Base-by-base conservation (phyloP, 1,139 yeast species). In the Yamadazyma jaroonii region DNA sequence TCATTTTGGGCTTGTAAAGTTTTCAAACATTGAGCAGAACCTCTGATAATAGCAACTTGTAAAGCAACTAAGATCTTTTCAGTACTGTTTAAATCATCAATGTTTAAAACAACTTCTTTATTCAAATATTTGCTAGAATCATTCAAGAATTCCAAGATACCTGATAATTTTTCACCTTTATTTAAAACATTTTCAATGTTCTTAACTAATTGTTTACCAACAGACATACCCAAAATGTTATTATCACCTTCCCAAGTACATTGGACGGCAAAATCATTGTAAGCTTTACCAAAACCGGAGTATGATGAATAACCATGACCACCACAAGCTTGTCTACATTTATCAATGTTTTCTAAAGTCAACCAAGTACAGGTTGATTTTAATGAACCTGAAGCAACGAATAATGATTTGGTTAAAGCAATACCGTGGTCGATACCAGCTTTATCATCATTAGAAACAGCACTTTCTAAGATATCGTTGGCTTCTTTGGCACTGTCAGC, bases 161-260 rank as follows among this genome's bases (percentile, higher is more conserved):
- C 74, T 43, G 52, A 56, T 36, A 64, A 64, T 40, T 55, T 51
- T 40, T 46, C 49, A 52, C 64, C 65, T 14, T 60, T 59, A 33
- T 65, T 53, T 36, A 66, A 63, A 27, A 55, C 59, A 25, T 53
- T 49, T 30, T 55, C 49, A 38, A 77, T 73, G 37, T 64, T 60
- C 55, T 66, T 67, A 38, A 71, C 63, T 46, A 71, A 52, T 45
- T 73, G 72, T 57, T 67, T 71, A 53, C 76, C 75, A 46, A 65
- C 66, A 31, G 70, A 64, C 58, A 69, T 58, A 43, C 66, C 74
- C 56, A 71, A 65, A 37, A 71, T 72, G 40, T 67, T 70, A 59
- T 71, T 71, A 56, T 71, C 77, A 60, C 77, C 77, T 60, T 71
- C 77, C 77, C 77, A 71, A 40, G 77, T 71, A 59, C 76, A 70